phyloP scores from a whole-genome alignment of 331 rosid species.

The Dryas integrifolia region DNA sequence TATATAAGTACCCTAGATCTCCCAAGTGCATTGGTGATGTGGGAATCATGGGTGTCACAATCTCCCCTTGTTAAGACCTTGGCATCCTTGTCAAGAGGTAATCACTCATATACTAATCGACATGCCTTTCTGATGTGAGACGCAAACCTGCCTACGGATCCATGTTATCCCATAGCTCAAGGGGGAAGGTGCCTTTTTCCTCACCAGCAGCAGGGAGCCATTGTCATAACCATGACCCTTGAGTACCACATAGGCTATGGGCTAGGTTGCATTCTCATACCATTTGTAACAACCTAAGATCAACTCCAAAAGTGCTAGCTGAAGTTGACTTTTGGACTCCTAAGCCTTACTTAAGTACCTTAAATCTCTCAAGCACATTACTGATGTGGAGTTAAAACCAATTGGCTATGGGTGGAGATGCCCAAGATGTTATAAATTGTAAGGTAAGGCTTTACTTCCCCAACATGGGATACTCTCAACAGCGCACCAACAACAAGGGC shows the following conservation, averaged over 20 bases:
- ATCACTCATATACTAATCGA: background rate
- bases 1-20: too few relatives aligned
- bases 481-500: too few relatives aligned
- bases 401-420: too few relatives aligned
- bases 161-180: background rate
- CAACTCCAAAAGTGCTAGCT: background rate
- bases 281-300: background rate
- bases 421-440: too few relatives aligned
- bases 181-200: background rate
- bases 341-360: background rate
- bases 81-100: background rate
- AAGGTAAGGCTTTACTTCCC: too few relatives aligned
- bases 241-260: background rate
- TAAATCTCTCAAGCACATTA: background rate
- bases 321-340: background rate
- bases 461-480: too few relatives aligned
- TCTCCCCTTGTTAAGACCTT: background rate
- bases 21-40: too few relatives aligned
- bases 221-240: background rate
- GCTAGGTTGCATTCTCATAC: background rate
- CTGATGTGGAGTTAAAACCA: background rate
- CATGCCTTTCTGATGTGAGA: background rate
- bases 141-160: background rate
- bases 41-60: background rate
- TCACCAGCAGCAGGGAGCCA: background rate